phyloP scores from a whole-genome alignment of 345 rosid genomes.

The Aegle marmelos region DNA sequence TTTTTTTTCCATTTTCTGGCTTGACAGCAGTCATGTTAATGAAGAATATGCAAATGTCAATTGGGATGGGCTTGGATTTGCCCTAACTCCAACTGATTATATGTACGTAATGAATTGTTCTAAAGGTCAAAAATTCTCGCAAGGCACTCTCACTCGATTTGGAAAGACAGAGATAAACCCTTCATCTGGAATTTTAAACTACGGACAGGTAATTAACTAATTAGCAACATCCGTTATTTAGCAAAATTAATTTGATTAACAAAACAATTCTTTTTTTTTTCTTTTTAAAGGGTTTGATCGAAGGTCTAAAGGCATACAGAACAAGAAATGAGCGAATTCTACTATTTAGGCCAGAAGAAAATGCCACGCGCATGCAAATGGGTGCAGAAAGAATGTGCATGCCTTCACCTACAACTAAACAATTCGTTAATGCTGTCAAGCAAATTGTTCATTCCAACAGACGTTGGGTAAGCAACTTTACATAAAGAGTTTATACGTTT shows the following conservation, averaged over 20 bases:
- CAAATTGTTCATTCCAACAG: slow-evolving; percentile 49
- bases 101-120: slow-evolving; percentile 34
- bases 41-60: slow-evolving; percentile 18
- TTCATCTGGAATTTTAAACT: slow-evolving; percentile 51
- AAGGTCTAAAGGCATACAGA: slow-evolving; percentile 36
- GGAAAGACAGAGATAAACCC: slow-evolving; percentile 47
- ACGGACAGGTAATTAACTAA: slow-evolving; percentile 44
- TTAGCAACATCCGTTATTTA: neutral
- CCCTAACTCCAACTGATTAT: slow-evolving; percentile 27
- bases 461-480: slow-evolving; percentile 19
- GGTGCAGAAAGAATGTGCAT: slow-evolving; percentile 62
- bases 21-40: neutral
- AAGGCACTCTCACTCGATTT: slow-evolving; percentile 35
- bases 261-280: no score
- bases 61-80: slow-evolving; percentile 41
- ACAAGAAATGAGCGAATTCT: slow-evolving; percentile 21
- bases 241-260: neutral
- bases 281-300: slow-evolving; percentile 29
- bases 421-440: slow-evolving; percentile 56
- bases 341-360: slow-evolving; percentile 36
- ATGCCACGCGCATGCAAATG: slow-evolving; percentile 39
- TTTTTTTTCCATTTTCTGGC: neutral
- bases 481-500: no score
- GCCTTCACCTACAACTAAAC: slow-evolving; percentile 53
- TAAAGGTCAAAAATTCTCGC: slow-evolving; percentile 25